These are phyloP conservation scores for Epichloe amarillans DNA, from an alignment of 2,329 filamentous ascomycete genomes.

Conservation along the genomic window DNA sequence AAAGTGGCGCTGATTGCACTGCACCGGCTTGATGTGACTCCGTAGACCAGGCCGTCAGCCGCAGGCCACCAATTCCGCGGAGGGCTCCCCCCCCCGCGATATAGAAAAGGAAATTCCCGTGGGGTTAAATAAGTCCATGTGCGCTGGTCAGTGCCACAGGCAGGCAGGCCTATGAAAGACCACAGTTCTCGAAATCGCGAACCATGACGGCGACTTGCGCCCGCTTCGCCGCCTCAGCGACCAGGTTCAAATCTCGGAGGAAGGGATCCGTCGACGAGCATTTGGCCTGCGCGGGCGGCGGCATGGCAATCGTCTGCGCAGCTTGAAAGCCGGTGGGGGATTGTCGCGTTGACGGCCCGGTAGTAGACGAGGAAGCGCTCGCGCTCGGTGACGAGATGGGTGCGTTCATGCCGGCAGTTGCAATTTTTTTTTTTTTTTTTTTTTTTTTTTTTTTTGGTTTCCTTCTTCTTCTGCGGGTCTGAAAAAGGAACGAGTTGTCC, in stretches of 20 bases:
- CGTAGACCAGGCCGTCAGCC: no score
- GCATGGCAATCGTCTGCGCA: constrained; percentile 11
- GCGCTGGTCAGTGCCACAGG: no score
- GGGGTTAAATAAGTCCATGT: no score
- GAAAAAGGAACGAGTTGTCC: not conserved
- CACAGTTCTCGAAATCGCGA: constrained; percentile 68
- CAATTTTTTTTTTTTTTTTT: not conserved
- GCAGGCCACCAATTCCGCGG: no score
- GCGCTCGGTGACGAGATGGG: constrained; percentile 3
- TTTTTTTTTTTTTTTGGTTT: not conserved
- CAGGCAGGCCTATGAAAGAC: constrained; percentile 26
- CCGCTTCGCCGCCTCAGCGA: constrained; percentile 85
- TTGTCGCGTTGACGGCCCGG: constrained; percentile 17
- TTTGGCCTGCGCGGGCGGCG: constrained; percentile 17
- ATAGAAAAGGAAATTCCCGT: no score
- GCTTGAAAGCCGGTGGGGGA: constrained; percentile 14
- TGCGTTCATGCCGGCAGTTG: constrained; percentile 3
- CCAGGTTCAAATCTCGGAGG: constrained; percentile 68
- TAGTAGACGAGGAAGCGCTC: constrained; percentile 7
- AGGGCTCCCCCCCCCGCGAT: no score
- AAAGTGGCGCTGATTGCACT: no score
- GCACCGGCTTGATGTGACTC: no score
- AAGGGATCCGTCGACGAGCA: constrained; percentile 41
- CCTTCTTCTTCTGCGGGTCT: not conserved
- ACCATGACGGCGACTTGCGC: constrained; percentile 84